Evolutionary conservation across 2,329 filamentous ascomycete genomes (phyloP), one percentile per base, ranked within the genome.

Genomic region (Colletotrichum trifolii): DNA sequence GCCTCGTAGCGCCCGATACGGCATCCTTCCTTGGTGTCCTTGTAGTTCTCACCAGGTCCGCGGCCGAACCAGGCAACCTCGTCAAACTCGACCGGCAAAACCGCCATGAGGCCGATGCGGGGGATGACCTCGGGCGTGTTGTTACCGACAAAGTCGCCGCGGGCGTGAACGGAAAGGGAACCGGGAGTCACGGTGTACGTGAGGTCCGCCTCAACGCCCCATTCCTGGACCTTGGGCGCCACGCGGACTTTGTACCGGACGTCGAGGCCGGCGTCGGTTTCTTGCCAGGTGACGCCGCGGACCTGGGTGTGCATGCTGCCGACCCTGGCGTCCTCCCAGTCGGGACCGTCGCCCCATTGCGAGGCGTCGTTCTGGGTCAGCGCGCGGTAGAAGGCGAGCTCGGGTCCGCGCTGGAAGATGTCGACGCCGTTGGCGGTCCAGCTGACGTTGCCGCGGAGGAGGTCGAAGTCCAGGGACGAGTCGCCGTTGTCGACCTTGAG

Each of bases 41-140:
- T 78, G 73, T 86, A 87, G 10, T 75, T 79, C 69, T 86, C 83
- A 4, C 81, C 81, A 0, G 82, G 82, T 0, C 85, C 84, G 4
- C 81, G 79, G 8, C 85, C 85, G 67, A 83, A 85, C 84, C 84
- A 87, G 4, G 74, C 67, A 2, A 66, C 69, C 1, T 68, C 40
- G 56, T 68, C 50, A n/a, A 71, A 69, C 10, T 49, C 70, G 52
- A 6, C 71, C 52, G 8, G 78, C 72, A 17, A 82, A 52, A 60
- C 77, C 72, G 47, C 83, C 67, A 48, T 80, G 75, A 86, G 71
- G 0, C 84, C 84, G 49, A 85, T 77, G 17, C 84, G 78, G 0
- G 84, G 83, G 2, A 86, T 71, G 25, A 78, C 82, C 11, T 73
- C 71, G 43, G 65, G 62, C 0, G 79, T 80, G 1, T 78, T 72